Conservation (phyloP, 73 alveolate species). For the Tetrahymena elliotti region DNA sequence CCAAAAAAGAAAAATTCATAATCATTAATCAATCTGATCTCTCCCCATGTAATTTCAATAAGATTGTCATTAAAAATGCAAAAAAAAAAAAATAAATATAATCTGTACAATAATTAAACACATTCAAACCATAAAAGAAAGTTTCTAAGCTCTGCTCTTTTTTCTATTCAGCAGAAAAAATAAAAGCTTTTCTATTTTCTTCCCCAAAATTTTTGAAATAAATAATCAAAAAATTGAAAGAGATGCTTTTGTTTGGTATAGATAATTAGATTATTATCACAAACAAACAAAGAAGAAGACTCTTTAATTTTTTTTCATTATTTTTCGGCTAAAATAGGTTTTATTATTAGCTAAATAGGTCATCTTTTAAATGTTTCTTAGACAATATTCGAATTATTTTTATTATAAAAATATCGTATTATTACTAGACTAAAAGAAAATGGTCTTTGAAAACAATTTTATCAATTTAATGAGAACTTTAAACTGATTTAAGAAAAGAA, state of each 20-base stretch:
- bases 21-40: background rate
- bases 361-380: background rate
- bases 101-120: no score
- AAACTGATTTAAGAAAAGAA: background rate
- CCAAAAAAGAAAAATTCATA: background rate
- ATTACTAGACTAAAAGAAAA: no score
- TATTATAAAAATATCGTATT: no score
- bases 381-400: background rate
- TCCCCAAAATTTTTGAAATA: background rate
- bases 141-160: background rate
- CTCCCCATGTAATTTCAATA: background rate
- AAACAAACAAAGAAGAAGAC: background rate
- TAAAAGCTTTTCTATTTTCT: background rate
- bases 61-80: background rate
- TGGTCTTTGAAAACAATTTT: background rate
- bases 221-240: background rate
- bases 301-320: background rate
- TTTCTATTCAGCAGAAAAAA: background rate
- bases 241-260: background rate
- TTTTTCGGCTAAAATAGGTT: background rate
- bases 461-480: no score
- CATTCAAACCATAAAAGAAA: background rate
- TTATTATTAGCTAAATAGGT: background rate
- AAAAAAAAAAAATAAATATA: no score
- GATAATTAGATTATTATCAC: background rate